Conservation (phyloP, 1,139 yeast species). For the Candida sp. region DNA sequence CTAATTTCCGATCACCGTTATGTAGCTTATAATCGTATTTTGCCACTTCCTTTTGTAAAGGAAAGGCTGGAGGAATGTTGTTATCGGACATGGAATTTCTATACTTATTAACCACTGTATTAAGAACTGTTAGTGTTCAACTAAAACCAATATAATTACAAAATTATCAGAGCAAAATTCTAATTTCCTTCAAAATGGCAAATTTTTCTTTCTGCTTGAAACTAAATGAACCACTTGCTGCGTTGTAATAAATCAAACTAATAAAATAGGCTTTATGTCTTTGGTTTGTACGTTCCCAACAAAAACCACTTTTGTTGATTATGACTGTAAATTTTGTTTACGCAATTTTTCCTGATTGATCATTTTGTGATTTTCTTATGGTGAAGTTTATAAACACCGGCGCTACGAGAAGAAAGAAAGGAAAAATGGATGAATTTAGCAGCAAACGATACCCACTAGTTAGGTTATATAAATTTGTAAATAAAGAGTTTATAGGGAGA, state of each 20-base stretch:
- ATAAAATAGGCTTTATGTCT: no score
- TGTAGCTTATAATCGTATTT: conserved; percentile 30
- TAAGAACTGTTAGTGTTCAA: neutral
- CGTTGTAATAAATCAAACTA: neutral
- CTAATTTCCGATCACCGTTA: conserved; percentile 31
- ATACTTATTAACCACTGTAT: neutral
- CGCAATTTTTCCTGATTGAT: neutral
- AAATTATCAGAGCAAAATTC: no score
- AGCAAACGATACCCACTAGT: no score
- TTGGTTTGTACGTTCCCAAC: neutral
- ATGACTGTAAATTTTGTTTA: neutral
- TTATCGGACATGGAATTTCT: neutral
- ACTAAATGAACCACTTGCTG: neutral
- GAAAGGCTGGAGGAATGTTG: conserved; percentile 18
- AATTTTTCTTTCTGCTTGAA: neutral
- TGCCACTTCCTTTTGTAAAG: conserved; percentile 28
- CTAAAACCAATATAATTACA: no score
- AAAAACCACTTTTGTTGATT: neutral
- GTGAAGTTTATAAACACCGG: no score
- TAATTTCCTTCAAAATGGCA: no score
- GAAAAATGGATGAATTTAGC: no score
- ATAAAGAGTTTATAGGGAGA: no score
- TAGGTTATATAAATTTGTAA: no score
- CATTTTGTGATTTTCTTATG: no score
- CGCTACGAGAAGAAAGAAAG: no score